phyloP scores from a whole-genome alignment of 108 stramenopile species.

The Ochromonas danica region DNA sequence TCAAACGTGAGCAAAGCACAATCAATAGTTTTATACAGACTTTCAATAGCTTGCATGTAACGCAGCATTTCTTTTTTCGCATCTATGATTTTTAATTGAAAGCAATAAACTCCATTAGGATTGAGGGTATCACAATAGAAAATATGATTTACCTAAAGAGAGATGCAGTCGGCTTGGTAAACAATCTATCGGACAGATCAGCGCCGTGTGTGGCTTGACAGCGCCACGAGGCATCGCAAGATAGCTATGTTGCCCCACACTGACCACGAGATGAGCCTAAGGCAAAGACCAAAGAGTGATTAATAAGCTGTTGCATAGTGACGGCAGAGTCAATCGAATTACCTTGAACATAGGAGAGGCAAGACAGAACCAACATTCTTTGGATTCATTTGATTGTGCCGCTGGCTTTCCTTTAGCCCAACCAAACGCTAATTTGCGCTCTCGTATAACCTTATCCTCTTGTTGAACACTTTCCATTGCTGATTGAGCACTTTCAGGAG shows the following conservation, averaged over 20 bases:
- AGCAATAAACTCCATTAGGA: not conserved
- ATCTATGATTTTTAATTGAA: not conserved
- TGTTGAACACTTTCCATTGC: not conserved
- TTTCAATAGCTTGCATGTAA: not conserved
- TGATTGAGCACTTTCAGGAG: not conserved
- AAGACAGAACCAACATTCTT: slow-evolving; percentile 33
- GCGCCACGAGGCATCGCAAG: slow-evolving; percentile 25
- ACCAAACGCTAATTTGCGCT: not conserved
- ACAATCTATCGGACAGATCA: slow-evolving; percentile 23
- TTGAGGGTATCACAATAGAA: not conserved
- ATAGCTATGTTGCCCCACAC: slow-evolving; percentile 8
- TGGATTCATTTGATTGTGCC: not conserved
- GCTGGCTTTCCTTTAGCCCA: slow-evolving; percentile 25
- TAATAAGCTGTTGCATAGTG: too few relatives aligned
- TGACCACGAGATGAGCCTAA: slow-evolving; percentile 6
- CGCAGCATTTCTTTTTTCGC: slow-evolving; percentile 3
- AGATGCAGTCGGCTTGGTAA: slow-evolving; percentile 1
- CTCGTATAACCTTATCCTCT: not conserved
- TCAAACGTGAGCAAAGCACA: not conserved
- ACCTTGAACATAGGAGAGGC: slow-evolving; percentile 22
- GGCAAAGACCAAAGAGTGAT: too few relatives aligned
- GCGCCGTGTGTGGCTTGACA: not conserved
- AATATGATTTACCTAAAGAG: not conserved
- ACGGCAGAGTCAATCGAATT: not conserved
- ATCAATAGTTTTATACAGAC: not conserved